Base-by-base conservation (phyloP, 1,284 basidiomycete species). In the Tremellales sp. region DNA sequence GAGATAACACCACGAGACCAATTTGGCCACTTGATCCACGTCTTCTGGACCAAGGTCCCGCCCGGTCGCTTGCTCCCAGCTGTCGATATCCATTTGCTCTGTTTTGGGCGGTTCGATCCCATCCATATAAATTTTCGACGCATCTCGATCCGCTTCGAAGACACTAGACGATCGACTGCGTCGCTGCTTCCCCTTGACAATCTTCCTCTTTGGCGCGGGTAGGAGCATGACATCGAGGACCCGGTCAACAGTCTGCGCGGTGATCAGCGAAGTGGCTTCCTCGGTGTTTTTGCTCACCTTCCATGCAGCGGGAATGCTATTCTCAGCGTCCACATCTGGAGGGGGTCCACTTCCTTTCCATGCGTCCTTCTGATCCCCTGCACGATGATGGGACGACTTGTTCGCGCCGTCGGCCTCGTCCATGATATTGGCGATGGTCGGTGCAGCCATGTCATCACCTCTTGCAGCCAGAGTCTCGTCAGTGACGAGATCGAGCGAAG, bases 141-240 rank as follows among this genome's bases (percentile, higher is more conserved):
- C 36, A n/a, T 13, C 36, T 7, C 13, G 8, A n/a, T 39, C 7
- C 7, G 10, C 19, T 7, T 11, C 8, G 10, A 8, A 7, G 7
- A 8, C 19, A 8, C 11, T 8, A 19, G 11, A n/a, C 36, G 10
- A 11, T 8, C 10, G 15, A 8, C 10, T 31, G 15, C 15, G 10
- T 31, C 29, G 8, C 15, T 15, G 8, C 8, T 31, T 31, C 15
- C 29, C 15, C 29, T 8, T 15, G 29, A 31, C 10, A 15, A 31
- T 15, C 19, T 39, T 39, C 13, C 13, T 46, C 36, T 48, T 47
- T n/a, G 46, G 23, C 4, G 58, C 61, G 1, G 62, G 60, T 1
- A 85, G 84, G 13, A 92, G 70, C 40, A 82, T 73, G 25, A 89
- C 75, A 60, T 92, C 88, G 15, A 93, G 76, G 24, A 92, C 77